Conservation (phyloP, 257 asterid species). For the Petunia secreta region DNA sequence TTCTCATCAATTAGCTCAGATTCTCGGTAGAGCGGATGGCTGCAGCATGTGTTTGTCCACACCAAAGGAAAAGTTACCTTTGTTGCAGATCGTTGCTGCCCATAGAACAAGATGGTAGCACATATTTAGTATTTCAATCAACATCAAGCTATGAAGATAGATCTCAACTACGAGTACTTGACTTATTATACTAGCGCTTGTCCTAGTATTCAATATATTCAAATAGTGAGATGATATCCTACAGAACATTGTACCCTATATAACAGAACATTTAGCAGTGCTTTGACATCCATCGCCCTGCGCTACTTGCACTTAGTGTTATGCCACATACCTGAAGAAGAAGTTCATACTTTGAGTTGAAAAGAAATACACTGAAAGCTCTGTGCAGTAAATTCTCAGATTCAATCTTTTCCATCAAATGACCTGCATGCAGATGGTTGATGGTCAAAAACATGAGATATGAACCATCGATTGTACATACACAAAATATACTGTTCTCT, state of each 20-base stretch:
- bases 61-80: constrained; percentile 96
- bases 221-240: background rate
- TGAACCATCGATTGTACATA: background rate
- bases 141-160: background rate
- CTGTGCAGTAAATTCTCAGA: constrained; percentile 76
- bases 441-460: background rate
- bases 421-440: constrained; percentile 58
- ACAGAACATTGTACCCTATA: background rate
- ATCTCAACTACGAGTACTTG: constrained; percentile 7
- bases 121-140: background rate
- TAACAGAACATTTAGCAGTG: constrained; percentile 13
- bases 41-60: constrained; percentile 99
- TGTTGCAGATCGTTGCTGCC: constrained; percentile 95
- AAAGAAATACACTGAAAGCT: constrained; percentile 95
- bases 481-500: background rate
- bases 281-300: background rate
- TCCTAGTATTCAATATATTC: background rate
- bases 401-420: constrained; percentile 89
- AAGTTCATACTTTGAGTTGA: constrained; percentile 84
- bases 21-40: constrained; percentile 91
- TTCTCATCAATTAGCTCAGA: constrained; percentile 88
- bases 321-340: constrained; percentile 76
- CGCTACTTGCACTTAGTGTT: background rate
- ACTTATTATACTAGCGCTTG: background rate
- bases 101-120: background rate